phyloP scores from a whole-genome alignment of 2,329 filamentous ascomycete species.

The Verticillium longisporum region DNA sequence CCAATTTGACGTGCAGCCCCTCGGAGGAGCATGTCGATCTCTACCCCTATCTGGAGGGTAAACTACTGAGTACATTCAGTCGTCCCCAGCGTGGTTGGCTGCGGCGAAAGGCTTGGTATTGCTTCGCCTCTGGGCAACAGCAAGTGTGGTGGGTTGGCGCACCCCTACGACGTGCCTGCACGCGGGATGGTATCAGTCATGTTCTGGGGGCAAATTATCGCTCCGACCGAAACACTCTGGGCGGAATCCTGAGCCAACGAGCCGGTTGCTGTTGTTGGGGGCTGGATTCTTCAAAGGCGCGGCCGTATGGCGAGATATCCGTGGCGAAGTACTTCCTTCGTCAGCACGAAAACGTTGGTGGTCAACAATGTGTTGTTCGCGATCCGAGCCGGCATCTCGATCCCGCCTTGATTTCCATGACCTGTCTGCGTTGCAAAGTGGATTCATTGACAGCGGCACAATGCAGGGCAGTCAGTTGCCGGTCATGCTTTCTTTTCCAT shows the following conservation, averaged over 20 bases:
- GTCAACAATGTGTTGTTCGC: no score
- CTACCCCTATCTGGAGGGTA: neutral
- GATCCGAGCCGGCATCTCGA: no score
- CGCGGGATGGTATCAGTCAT: no score
- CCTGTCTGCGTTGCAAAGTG: no score
- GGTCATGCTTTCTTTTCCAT: constrained; percentile 14
- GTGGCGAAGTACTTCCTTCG: no score
- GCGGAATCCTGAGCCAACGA: no score
- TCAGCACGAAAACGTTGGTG: no score
- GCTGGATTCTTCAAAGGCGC: neutral
- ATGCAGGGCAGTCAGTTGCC: neutral
- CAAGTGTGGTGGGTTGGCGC: neutral
- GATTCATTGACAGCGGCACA: no score
- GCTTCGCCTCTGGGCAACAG: neutral
- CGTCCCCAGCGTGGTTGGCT: neutral
- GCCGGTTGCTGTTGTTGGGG: no score
- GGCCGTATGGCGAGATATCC: neutral
- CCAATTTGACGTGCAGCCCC: no score
- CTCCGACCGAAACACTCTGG: neutral
- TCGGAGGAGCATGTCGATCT: no score
- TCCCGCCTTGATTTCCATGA: no score
- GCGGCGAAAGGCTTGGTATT: neutral
- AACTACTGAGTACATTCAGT: neutral
- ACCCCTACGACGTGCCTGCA: constrained; percentile 4
- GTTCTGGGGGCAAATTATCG: neutral